Evolutionary conservation across 1,139 yeast genomes (phyloP), one percentile per base, ranked within the genome.

Genomic region (Candida sp.): DNA sequence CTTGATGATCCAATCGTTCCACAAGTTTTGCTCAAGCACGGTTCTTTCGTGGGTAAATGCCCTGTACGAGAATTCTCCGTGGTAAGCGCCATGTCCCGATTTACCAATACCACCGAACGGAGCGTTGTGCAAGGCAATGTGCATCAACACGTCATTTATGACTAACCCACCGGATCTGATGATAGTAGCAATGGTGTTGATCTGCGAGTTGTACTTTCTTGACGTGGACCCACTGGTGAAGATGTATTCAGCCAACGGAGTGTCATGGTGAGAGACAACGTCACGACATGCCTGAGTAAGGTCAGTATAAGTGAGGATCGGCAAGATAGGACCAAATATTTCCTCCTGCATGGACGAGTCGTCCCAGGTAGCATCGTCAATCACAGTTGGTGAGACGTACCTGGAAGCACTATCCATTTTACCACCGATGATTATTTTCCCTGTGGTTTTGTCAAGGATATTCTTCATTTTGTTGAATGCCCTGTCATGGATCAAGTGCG

Each of bases 41-140:
- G 93, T 82, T 60, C 97, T 81, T 60, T 82, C 83, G 65, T 91
- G 96, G 3, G 93, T 81, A 63, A 93, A 93, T 9, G 88, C 75
- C 49, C 83, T 78, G 71, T 86, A 86, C 0, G 96, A 89, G 64
- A 72, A 78, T 55, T 70, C 71, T 4, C 98, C 97, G 63, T 92
- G 97, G 70, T 91, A 92, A 31, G 84, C 81, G 8, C 93, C 93
- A 50, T 75, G 71, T 0, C 98, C 98, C 0, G 96, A 89, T 28
- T 68, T 67, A 25, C 98, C 98, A 51, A 92, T 73, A 34, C 98
- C 98, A 42, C 98, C 98, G 70, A 93, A 93, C 12, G 98, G 98
- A 7, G 90, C 83, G 50, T 79, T 78, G 17, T 77, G 60, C 51
- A 89, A 76, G 0, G 83, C 90, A 38, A 83, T 90, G 55, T 92